A percentile compares a stretch with the other conserved stretches of the same genome.
These are phyloP conservation scores for Agaricus bisporus DNA, from an alignment of 768 basidiomycete genomes.

Conservation along the genomic window DNA sequence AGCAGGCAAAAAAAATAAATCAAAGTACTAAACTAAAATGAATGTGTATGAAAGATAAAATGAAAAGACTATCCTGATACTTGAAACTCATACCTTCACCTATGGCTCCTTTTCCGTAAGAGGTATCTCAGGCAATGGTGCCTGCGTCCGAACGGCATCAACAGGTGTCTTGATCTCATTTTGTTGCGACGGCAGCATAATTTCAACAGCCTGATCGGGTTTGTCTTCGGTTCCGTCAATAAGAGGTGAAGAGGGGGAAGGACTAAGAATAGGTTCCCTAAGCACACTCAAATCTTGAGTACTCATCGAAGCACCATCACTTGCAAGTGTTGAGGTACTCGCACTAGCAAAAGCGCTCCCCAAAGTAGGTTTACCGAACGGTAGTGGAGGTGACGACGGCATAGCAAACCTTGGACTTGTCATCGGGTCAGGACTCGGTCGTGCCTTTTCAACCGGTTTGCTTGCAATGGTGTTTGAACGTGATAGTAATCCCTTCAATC, in stretches of 20 bases:
- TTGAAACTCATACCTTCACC: not conserved
- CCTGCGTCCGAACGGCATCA: not conserved
- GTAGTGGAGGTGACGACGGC: constrained; percentile 18
- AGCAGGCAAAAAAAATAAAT: not conserved
- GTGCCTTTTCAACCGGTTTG: constrained; percentile 14
- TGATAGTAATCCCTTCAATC: constrained; percentile 39
- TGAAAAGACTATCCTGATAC: not conserved
- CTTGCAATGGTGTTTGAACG: constrained; percentile 24
- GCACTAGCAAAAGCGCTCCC: constrained; percentile 2
- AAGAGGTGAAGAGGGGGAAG: not conserved
- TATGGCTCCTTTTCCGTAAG: not conserved
- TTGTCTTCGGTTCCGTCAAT: not conserved
- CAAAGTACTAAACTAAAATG: not conserved
- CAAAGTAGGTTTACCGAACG: constrained; percentile 15
- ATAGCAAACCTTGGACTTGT: constrained; percentile 22
- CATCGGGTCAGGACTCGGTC: constrained; percentile 1
- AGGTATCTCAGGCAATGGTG: not conserved
- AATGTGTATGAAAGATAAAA: not conserved
- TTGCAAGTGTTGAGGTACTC: not conserved
- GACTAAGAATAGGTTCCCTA: constrained; percentile 1
- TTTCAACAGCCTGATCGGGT: no score
- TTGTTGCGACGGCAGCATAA: not conserved
- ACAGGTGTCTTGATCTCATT: not conserved
- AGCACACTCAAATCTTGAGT: constrained; percentile 1
- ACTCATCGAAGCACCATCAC: not conserved